phyloP scores from a whole-genome alignment of 495 filamentous ascomycete species.

The Rostrohypoxylon terebratum region DNA sequence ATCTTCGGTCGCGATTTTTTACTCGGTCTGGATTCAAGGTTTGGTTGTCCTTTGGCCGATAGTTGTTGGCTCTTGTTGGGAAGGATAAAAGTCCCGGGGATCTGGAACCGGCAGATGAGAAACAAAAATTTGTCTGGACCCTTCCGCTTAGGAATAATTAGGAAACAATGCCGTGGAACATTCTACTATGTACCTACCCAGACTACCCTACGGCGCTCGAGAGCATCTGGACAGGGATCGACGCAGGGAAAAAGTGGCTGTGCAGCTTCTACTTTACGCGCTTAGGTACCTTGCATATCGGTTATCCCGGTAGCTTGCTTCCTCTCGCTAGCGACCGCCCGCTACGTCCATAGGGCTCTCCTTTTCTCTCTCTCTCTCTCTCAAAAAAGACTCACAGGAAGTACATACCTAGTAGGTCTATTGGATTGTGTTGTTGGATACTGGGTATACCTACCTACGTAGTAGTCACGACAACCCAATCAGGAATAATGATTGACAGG shows the following conservation, averaged over 20 bases:
- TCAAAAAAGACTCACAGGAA: not conserved
- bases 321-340: slow-evolving; percentile 2
- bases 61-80: slow-evolving; percentile 16
- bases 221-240: slow-evolving; percentile 8
- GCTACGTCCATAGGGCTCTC: slow-evolving; percentile 7
- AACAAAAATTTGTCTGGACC: slow-evolving; percentile 29
- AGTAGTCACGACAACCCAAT: not conserved
- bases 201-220: slow-evolving; percentile 12
- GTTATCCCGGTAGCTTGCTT: slow-evolving; percentile 27
- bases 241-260: slow-evolving; percentile 36
- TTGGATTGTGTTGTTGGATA: not conserved
- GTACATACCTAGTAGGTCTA: not conserved
- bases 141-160: slow-evolving; percentile 27
- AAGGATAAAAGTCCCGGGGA: slow-evolving; percentile 26
- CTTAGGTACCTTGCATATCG: slow-evolving; percentile 41
- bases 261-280: slow-evolving; percentile 12
- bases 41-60: not conserved
- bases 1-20: not conserved
- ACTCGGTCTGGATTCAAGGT: not conserved
- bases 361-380: no score
- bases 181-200: slow-evolving; percentile 41
- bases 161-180: slow-evolving; percentile 28
- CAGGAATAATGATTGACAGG: not conserved
- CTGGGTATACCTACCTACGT: not conserved
- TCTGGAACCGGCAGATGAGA: slow-evolving; percentile 40